These are phyloP conservation scores for Epichloe typhina DNA, from an alignment of 2,329 filamentous ascomycete genomes.

Conservation along the genomic window DNA sequence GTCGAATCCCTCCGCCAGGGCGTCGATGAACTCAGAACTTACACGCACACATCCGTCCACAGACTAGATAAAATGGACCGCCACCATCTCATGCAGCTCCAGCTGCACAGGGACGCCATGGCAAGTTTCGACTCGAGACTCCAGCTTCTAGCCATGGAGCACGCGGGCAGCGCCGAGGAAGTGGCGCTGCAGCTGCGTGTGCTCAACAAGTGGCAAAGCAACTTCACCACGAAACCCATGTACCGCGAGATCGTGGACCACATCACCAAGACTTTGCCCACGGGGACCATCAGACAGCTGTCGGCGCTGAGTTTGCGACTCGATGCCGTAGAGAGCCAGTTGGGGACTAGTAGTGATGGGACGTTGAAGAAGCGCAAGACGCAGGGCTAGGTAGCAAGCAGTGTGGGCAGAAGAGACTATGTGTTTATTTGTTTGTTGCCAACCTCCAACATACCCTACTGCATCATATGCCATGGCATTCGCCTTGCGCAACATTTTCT, in stretches of 20 bases:
- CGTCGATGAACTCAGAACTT: background rate
- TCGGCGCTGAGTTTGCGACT: slow-evolving; percentile 10
- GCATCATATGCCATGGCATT: too few relatives aligned
- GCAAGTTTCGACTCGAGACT: background rate
- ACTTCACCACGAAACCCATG: slow-evolving; percentile 30
- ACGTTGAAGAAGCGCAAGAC: background rate
- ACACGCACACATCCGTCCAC: background rate
- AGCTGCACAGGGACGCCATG: background rate
- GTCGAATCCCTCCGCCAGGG: slow-evolving; percentile 1
- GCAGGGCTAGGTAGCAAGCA: background rate
- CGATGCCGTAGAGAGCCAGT: slow-evolving; percentile 9
- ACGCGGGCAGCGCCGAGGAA: slow-evolving; percentile 10
- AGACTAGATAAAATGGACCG: background rate
- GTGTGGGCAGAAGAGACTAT: too few relatives aligned
- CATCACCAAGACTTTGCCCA: slow-evolving; percentile 18
- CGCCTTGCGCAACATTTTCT: too few relatives aligned
- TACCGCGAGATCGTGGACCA: slow-evolving; percentile 26
- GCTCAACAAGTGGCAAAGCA: slow-evolving; percentile 35
- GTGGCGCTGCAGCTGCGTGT: slow-evolving; percentile 24
- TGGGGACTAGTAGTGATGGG: background rate
- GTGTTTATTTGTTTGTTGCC: too few relatives aligned
- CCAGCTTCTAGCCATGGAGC: background rate
- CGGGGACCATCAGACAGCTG: slow-evolving; percentile 10
- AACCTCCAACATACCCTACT: too few relatives aligned
- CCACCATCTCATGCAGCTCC: background rate